A percentile compares a stretch with the other conserved stretches of the same genome.
phyloP scores from a whole-genome alignment of 2,329 filamentous ascomycete genomes.

The Diaporthe citrichinensis region DNA sequence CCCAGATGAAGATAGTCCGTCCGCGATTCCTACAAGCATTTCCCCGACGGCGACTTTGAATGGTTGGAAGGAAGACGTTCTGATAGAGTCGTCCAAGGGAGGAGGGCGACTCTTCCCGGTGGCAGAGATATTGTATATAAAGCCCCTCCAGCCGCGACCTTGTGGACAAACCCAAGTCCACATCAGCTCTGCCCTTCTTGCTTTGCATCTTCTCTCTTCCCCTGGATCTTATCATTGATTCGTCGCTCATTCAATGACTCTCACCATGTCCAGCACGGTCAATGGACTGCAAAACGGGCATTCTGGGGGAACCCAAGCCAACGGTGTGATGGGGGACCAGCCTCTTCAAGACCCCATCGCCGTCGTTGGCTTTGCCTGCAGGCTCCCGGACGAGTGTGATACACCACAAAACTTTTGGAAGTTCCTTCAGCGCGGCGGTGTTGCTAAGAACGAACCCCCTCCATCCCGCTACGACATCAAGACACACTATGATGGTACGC shows the following conservation, averaged over 20 bases:
- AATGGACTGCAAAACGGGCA: not conserved
- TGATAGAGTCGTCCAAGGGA: too few relatives aligned
- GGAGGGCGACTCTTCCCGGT: too few relatives aligned
- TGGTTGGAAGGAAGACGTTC: too few relatives aligned
- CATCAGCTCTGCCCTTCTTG: not conserved
- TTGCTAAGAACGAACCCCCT: constrained; percentile 43
- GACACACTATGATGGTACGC: constrained; percentile 43
- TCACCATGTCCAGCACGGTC: not conserved
- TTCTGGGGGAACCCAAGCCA: not conserved
- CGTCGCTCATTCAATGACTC: not conserved
- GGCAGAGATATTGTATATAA: not conserved
- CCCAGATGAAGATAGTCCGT: too few relatives aligned
- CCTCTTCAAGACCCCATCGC: constrained; percentile 1
- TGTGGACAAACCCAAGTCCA: not conserved
- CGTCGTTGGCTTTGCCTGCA: constrained; percentile 23
- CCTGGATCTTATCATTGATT: not conserved
- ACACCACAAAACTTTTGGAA: constrained; percentile 37
- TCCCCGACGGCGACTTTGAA: too few relatives aligned
- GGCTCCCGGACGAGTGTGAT: constrained; percentile 35
- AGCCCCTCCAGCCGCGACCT: not conserved
- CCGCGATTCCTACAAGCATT: too few relatives aligned
- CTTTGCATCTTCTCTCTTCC: not conserved
- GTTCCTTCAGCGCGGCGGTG: constrained; percentile 7
- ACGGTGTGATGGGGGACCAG: not conserved
- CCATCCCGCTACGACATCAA: constrained; percentile 45